These are phyloP conservation scores for Cladophialophora carrionii DNA, from an alignment of 2,329 filamentous ascomycete species.

Conservation along the genomic window DNA sequence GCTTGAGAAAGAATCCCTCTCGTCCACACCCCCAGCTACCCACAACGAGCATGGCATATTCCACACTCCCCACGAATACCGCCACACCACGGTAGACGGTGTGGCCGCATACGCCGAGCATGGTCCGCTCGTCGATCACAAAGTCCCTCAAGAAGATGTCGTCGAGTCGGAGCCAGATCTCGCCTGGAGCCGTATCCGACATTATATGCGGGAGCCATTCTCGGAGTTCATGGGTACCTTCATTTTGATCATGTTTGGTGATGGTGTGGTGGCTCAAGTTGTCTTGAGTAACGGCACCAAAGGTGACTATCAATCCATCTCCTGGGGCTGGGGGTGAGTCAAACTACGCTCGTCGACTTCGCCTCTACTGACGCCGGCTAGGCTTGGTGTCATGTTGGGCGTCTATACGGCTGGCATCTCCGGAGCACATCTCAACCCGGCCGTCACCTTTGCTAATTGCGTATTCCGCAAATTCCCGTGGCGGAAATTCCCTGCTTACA, in stretches of 20 bases:
- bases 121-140: conserved; percentile 42
- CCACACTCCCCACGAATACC: conserved; percentile 23
- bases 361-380: conserved; percentile 39
- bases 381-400: conserved; percentile 70
- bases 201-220: conserved; percentile 60
- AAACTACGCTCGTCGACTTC: conserved; percentile 7
- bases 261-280: conserved; percentile 67
- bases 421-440: conserved; percentile 67
- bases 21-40: conserved; percentile 29
- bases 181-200: conserved; percentile 59
- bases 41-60: conserved; percentile 29
- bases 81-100: conserved; percentile 30
- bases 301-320: conserved; percentile 57
- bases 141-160: conserved; percentile 40
- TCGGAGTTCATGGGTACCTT: conserved; percentile 71
- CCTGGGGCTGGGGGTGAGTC: conserved; percentile 55
- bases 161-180: conserved; percentile 41
- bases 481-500: conserved; percentile 69
- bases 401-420: conserved; percentile 64
- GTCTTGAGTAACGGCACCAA: conserved; percentile 56
- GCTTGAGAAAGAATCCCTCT: conserved; percentile 30
- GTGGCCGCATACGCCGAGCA: conserved; percentile 39
- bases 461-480: conserved; percentile 67
- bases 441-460: conserved; percentile 66
- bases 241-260: conserved; percentile 69